Evolutionary conservation across 2,329 filamentous ascomycete genomes (phyloP).

Genomic region (Diaporthe destruens): DNA sequence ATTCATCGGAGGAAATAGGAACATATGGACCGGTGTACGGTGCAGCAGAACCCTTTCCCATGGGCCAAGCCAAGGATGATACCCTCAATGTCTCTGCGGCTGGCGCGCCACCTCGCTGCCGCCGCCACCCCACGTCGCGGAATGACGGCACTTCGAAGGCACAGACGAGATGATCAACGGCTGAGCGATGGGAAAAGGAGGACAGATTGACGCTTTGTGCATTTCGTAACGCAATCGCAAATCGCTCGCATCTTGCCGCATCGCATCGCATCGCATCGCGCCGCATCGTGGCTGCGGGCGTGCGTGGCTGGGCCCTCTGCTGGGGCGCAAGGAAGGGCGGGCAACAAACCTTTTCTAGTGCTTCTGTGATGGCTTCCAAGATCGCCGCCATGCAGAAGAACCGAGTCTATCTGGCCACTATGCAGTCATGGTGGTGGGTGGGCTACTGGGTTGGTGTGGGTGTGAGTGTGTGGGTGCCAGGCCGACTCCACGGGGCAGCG

Average conservation of each 20-base stretch:
- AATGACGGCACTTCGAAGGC: slow-evolving; percentile 18
- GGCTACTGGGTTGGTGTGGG: no score
- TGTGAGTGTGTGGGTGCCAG: no score
- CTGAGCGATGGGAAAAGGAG: background rate
- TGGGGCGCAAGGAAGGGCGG: slow-evolving; percentile 1
- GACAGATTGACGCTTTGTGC: background rate
- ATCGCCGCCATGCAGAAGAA: slow-evolving; percentile 34
- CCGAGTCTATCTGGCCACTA: slow-evolving; percentile 24
- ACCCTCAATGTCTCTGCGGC: background rate
- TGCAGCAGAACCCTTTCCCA: slow-evolving; percentile 25
- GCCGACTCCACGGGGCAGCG: background rate
- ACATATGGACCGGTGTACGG: background rate
- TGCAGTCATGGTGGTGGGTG: slow-evolving; percentile 21
- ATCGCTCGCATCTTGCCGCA: background rate
- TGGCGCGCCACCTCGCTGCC: slow-evolving; percentile 14
- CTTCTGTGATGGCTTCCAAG: slow-evolving; percentile 38
- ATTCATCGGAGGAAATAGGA: background rate
- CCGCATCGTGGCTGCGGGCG: slow-evolving; percentile 2
- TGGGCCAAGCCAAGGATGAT: background rate
- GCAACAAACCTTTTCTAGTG: slow-evolving; percentile 25
- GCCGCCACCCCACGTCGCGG: background rate
- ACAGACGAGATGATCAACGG: slow-evolving; percentile 27
- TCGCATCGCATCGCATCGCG: slow-evolving; percentile 6
- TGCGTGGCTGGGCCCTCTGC: background rate
- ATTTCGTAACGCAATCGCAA: slow-evolving; percentile 4